Evolutionary conservation across 768 basidiomycete genomes (phyloP), one percentile per base, ranked within the genome.

Genomic region (Boletus barrowsii): DNA sequence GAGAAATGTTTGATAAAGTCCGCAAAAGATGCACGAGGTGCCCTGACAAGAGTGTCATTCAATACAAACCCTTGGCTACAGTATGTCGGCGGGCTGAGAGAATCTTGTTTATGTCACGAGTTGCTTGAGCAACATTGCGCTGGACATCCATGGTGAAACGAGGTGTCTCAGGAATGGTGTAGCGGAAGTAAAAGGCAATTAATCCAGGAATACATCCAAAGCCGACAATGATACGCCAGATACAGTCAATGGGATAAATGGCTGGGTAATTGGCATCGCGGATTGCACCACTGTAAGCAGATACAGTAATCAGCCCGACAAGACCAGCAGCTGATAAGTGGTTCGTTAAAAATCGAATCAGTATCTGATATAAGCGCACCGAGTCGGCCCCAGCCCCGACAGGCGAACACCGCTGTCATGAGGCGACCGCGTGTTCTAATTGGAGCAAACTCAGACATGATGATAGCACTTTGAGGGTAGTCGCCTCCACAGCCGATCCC

Each of bases 121-220:
- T 61, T 10, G 91, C 93, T 64, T 85, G 87, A 54, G 79, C 73
- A 49, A 94, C 75, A 65, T 94, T 92, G 41, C 75, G 76, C 68
- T 90, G 88, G 57, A 95, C 82, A 75, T 94, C 92, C 87, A 94
- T 91, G 55, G 90, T 95, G 72, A 79, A 85, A 57, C 93, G 90
- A 29, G 93, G 93, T 1, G 92, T 93, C 70, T 95, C 92, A 13
- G 91, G 90, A 64, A 95, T 92, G 30, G 92, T 93, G 39, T 93
- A 77, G 64, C 93, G 90, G 84, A 88, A 92, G 76, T 91, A 94
- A 48, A 91, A 81, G 15, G 90, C 90, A 47, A 92, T 68, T 41
- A 77, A 74, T 47, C 83, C 93, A 39, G 93, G 91, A 42, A 96
- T 73, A 54, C 85, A 87, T 40, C 93, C 93, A 41, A 95, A 74